phyloP scores from a whole-genome alignment of 345 rosid genomes.

The Corymbia maculata region DNA sequence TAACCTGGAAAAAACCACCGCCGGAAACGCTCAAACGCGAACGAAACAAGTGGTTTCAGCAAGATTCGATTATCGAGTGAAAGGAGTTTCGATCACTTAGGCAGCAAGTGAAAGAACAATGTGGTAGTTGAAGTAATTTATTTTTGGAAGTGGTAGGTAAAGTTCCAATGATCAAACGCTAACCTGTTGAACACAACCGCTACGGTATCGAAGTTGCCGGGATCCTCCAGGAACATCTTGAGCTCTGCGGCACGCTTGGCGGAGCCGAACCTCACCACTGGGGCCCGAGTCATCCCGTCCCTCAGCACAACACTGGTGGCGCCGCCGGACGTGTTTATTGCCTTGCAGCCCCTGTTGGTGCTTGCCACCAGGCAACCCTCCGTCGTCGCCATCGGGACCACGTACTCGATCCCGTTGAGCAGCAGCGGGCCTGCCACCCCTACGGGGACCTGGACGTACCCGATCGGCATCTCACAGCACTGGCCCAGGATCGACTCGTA shows the following conservation, averaged over 20 bases:
- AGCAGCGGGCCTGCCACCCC: conserved; percentile 85
- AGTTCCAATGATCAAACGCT: not conserved
- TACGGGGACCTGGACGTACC: conserved; percentile 86
- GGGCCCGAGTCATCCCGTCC: conserved; percentile 87
- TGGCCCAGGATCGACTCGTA: conserved; percentile 80
- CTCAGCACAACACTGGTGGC: conserved; percentile 45
- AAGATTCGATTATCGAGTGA: not conserved
- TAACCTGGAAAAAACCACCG: not conserved
- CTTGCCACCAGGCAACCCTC: conserved; percentile 96
- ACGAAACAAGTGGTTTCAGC: not conserved
- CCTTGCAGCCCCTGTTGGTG: conserved; percentile 89
- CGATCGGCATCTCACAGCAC: conserved; percentile 98
- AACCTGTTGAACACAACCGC: conserved; percentile 70
- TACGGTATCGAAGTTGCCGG: conserved; percentile 49
- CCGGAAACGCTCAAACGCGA: not conserved
- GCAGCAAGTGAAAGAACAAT: not conserved
- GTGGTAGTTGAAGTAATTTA: not conserved
- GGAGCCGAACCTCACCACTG: conserved; percentile 55
- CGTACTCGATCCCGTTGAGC: conserved; percentile 69
- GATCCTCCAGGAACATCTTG: conserved; percentile 73
- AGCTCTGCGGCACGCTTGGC: conserved; percentile 57
- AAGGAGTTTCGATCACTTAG: not conserved
- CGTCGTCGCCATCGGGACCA: conserved; percentile 94
- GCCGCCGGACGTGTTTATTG: conserved; percentile 68
- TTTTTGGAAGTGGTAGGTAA: not conserved